phyloP scores from a whole-genome alignment of 164 flowering plant genomes.

The Warburgia ugandensis region DNA sequence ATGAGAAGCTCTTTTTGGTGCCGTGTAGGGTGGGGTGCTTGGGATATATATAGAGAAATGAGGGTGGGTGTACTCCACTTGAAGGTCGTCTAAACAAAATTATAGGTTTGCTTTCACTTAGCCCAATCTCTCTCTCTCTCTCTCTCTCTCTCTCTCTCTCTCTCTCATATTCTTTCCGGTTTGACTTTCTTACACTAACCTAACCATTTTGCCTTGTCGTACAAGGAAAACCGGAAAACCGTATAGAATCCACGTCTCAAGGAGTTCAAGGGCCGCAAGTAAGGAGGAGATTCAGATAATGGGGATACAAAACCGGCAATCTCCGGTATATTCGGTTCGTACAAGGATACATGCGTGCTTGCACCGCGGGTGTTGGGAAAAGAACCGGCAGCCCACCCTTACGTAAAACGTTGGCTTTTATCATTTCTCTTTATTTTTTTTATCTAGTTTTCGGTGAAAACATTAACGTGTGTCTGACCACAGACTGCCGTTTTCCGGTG shows the following conservation, averaged over 20 bases:
- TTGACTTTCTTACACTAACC: not conserved
- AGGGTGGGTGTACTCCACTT: conserved; percentile 16
- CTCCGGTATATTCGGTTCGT: not conserved
- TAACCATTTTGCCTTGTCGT: conserved; percentile 4
- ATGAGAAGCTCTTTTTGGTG: too few species aligned
- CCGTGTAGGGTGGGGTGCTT: too few species aligned
- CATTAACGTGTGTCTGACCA: not conserved
- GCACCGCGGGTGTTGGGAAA: conserved; percentile 10
- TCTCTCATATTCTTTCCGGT: not conserved
- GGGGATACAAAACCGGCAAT: conserved; percentile 3
- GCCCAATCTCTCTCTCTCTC: too few species aligned
- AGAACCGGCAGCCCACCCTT: conserved; percentile 9
- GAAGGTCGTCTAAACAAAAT: conserved; percentile 8
- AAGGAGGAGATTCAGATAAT: not conserved
- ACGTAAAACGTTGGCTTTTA: not conserved
- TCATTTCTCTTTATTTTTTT: not conserved
- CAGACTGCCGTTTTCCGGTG: not conserved
- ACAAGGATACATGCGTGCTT: conserved; percentile 1
- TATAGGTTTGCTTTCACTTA: not conserved
- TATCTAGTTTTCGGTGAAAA: not conserved
- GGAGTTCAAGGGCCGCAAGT: conserved; percentile 1
- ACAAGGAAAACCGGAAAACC: conserved; percentile 10
- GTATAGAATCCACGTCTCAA: conserved; percentile 1
- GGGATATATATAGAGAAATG: conserved; percentile 32
- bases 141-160: not conserved